Evolutionary conservation across 129 eudicot species (phyloP), one percentile per base, ranked within the genome.

Genomic region (Centella asiatica): DNA sequence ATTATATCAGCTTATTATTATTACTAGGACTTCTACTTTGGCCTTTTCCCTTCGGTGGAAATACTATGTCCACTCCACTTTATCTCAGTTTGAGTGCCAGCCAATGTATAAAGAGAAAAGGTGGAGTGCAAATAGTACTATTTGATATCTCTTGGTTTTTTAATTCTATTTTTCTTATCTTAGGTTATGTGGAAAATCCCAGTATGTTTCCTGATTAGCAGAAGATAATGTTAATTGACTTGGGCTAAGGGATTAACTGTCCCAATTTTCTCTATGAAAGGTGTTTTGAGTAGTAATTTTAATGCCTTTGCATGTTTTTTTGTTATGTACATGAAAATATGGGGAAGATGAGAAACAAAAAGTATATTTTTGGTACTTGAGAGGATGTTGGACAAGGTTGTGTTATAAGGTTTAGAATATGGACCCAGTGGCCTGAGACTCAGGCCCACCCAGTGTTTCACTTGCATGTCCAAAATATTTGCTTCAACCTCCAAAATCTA

Each of bases 51-150:
- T 45, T 11, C 2, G 46, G 18, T 11, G 5, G 18, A 32, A 57
- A 9, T 57, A 57, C 46, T 58, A 58, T 58, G 33, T n/a, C 19
- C 46, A 58, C 47, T 58, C 47, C 63, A 58, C 23, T 57, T 57
- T 57, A 24, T 22, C 33, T 8, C 62, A 57, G 33, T 58, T 58
- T 58, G 63, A 6, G 62, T 58, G 46, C 18, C 25, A 20, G 14
- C 40, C 1, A n/a, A 58, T 20, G 17, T 19, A 4, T 8, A 18
- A 56, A 42, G n/a, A 42, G 10, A 15, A 42, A 34, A 58, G 20
- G 2, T 58, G 63, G 63, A 58, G 63, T 34, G 63, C 37, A 13
- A 32, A 58, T 58, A 33, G 63, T 20, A 22, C 63, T 58, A 57
- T 57, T 19, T 56, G n/a, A n/a, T 3, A 58, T 58, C 63, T 34